Base-by-base conservation (phyloP, 495 filamentous ascomycete genomes). In the Aspergillus ellipticus region DNA sequence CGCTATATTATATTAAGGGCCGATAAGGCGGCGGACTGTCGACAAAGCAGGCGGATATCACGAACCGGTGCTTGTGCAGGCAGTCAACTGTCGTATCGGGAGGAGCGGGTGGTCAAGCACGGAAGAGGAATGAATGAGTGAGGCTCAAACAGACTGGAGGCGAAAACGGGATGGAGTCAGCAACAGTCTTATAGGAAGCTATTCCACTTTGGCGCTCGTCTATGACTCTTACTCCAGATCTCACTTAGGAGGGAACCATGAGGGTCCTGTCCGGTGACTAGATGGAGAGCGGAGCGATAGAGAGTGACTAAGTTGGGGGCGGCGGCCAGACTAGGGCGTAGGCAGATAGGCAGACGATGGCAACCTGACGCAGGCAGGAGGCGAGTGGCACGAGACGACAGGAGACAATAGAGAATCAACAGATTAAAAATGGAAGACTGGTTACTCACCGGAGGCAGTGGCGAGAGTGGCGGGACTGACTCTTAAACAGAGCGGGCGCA, bases 371-470 rank as follows among this genome's bases (percentile, higher is more conserved):
- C 28, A n/a, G 24, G 45, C 22, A 20, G 45, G 42, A 55, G 53
- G 43, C 48, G 16, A 58, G 50, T 56, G 52, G 53, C 48, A 55
- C 53, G 51, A 48, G 43, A 42, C 2, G 51, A 37, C 51, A 59
- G 29, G 31, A 52, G 33, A n/a, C n/a, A n/a, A n/a, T n/a, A n/a
- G 49, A 49, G 35, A n/a, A 47, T 26, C 20, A 31, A 50, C 29
- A 22, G 55, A 42, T 41, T 50, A 37, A 51, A 57, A 53, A 50
- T 42, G 26, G 54, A 37, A 52, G 26, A 46, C 7, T n/a, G 20
- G 50, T 64, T 58, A 65, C 62, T 65, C 59, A 65, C 62, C 31
- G 51, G 49, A 50, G 62, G 58, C 59, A 39, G 58, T 65, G 62
- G 62, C 62, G 58, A 56, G 28, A 61, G 45, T 48, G 45, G 45